Percentiles rank a stretch among this genome's conserved stretches.
phyloP scores from a whole-genome alignment of 805 yeast genomes.

The Barnettozyma sp. region DNA sequence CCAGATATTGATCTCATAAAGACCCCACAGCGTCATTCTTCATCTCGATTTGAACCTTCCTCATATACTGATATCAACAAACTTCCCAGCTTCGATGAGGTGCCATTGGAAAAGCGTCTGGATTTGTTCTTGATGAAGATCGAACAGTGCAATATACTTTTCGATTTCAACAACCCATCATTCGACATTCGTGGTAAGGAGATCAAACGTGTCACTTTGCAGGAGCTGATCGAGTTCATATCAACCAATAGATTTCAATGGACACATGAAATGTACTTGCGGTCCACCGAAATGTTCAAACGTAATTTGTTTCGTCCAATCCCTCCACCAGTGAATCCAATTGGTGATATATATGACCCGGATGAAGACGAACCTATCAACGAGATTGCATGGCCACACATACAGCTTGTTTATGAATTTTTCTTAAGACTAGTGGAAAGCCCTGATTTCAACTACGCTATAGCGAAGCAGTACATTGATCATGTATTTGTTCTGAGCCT shows the following conservation, averaged over 20 bases:
- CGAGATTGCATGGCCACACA: conserved; percentile 98
- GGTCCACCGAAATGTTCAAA: conserved; percentile 85
- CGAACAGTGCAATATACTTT: conserved; percentile 90
- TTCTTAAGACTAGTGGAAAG: conserved; percentile 88
- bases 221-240: conserved; percentile 84
- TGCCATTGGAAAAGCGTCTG: conserved; percentile 71
- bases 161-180: conserved; percentile 91
- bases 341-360: conserved; percentile 94
- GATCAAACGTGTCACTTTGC: conserved; percentile 76
- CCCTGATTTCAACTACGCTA: conserved; percentile 88
- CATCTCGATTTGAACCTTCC: conserved; percentile 84
- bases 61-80: conserved; percentile 57
- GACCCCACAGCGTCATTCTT: conserved; percentile 86
- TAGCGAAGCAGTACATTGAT: conserved; percentile 91
- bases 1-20: conserved; percentile 74
- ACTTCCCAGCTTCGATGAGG: conserved; percentile 85
- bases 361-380: conserved; percentile 98
- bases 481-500: conserved; percentile 77
- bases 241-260: conserved; percentile 75
- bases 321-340: conserved; percentile 96
- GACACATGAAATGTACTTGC: conserved; percentile 85
- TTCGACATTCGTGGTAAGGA: conserved; percentile 91
- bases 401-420: conserved; percentile 94
- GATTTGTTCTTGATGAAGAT: conserved; percentile 79
- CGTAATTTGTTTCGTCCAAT: conserved; percentile 88